Percentiles rank a stretch among this genome's conserved stretches.
These are phyloP conservation scores for Pterula multifida DNA, from an alignment of 1,284 basidiomycete genomes.

Conservation along the genomic window DNA sequence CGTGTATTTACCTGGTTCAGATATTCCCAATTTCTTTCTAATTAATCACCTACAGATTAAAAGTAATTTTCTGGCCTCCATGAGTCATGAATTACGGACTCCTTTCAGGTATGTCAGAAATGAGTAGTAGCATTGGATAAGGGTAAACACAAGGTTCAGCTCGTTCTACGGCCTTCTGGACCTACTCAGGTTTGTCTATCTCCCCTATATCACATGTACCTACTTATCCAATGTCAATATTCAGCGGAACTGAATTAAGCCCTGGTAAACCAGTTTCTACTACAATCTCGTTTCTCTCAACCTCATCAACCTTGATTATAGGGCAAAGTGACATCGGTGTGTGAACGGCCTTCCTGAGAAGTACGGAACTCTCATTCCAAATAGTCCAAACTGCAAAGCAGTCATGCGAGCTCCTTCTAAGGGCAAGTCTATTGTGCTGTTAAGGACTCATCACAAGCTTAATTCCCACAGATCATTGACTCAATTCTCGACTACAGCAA, in stretches of 20 bases:
- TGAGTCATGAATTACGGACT: constrained; percentile 63
- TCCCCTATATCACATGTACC: constrained; percentile 24
- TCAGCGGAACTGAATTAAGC: neutral
- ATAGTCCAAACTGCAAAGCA: constrained; percentile 64
- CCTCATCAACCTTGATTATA: too few relatives aligned
- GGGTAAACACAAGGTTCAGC: constrained; percentile 23
- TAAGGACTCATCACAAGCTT: neutral
- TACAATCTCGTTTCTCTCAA: neutral
- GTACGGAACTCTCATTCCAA: neutral
- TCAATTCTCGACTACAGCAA: constrained; percentile 67
- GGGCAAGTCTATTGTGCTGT: constrained; percentile 24
- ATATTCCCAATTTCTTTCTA: neutral
- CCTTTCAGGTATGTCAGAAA: constrained; percentile 55
- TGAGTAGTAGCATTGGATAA: too few relatives aligned
- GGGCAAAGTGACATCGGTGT: constrained; percentile 58
- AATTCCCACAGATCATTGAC: constrained; percentile 52
- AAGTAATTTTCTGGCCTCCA: constrained; percentile 63
- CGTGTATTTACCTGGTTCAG: constrained; percentile 13
- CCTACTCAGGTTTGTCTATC: constrained; percentile 52
- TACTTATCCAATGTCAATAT: neutral
- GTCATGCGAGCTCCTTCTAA: constrained; percentile 57
- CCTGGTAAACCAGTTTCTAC: neutral
- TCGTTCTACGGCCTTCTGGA: constrained; percentile 65
- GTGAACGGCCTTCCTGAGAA: constrained; percentile 6
- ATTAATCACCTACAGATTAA: constrained; percentile 35